Base-by-base conservation (phyloP, 441 rosid genomes). In the Erysimum cheiri region DNA sequence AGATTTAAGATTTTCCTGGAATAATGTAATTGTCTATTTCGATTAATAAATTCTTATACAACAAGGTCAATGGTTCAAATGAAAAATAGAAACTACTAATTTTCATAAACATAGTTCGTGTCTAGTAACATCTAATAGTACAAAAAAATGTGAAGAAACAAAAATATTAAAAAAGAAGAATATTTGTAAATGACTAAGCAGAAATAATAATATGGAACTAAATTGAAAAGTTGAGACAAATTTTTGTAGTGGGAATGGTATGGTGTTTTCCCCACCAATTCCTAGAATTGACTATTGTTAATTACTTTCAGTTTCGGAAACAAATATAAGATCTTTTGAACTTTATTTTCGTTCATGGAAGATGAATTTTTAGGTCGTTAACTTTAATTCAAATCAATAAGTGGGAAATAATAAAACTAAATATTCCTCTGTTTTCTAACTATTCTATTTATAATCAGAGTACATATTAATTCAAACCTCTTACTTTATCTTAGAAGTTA, bases 231-330 rank as follows among this genome's bases (percentile, higher is more conserved):
- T 4, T 41, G 46, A 17, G 1, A 49, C 15, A 37, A 53, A 4
- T n/a, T 17, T 49, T 24, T 31, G 44, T 35, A 39, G 66, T 64
- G 60, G 76, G 59, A 17, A 57, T 39, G 64, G 59, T 64, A 37
- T 28, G 70, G 70, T 54, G 50, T 58, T 59, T 72, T 33, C 72
- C 76, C 72, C 72, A 73, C 67, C 60, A 41, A 0, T 65, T 35
- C 43, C 6, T 14, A 36, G 0, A 22, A 70, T 43, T 49, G n/a
- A 15, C 54, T 35, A 53, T 55, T 46, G 64, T 64, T 55, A 46
- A 55, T 53, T 26, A 35, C 62, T 71, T 71, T 46, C 37, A 2
- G 14, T 35, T 24, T 57, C 10, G 36, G 2, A 17, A 7, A 48
- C 17, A 46, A 69, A 28, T 26, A 3, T 31, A 15, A 14, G 2